Evolutionary conservation across 1,139 yeast species (phyloP).

Genomic region (Geotrichum cucujoidarum): DNA sequence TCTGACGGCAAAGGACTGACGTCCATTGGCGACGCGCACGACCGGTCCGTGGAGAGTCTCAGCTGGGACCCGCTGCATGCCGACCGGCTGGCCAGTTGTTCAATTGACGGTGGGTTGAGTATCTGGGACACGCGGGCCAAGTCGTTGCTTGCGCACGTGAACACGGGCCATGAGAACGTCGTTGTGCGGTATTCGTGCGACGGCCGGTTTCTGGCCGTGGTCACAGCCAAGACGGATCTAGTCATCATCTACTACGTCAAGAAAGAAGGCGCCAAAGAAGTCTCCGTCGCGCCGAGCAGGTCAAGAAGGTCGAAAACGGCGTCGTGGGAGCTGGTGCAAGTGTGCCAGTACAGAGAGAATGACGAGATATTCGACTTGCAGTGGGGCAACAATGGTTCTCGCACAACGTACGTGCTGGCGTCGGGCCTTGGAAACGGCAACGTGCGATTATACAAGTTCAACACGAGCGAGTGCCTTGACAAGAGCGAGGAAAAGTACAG

Average conservation of each 20-base stretch:
- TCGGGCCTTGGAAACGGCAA: slow-evolving; percentile 38
- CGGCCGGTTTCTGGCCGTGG: slow-evolving; percentile 50
- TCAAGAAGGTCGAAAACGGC: background rate
- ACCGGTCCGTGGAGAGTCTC: slow-evolving; percentile 42
- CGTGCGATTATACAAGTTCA: slow-evolving; percentile 29
- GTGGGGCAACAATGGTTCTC: slow-evolving; percentile 30
- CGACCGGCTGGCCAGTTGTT: slow-evolving; percentile 53
- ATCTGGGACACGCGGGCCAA: slow-evolving; percentile 53
- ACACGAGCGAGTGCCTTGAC: slow-evolving; percentile 14
- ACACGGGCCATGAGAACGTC: slow-evolving; percentile 36
- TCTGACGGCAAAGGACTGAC: slow-evolving; percentile 26
- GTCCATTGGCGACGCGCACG: slow-evolving; percentile 23
- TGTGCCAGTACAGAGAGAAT: slow-evolving; percentile 23
- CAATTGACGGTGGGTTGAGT: slow-evolving; percentile 48
- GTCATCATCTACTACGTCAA: slow-evolving; percentile 21
- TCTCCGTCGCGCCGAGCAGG: background rate
- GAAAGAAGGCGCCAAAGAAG: background rate
- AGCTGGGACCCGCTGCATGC: slow-evolving; percentile 59
- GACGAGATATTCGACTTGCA: slow-evolving; percentile 40
- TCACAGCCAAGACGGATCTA: slow-evolving; percentile 38
- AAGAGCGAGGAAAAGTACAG: background rate
- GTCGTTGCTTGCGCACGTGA: slow-evolving; percentile 38
- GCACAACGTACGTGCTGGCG: slow-evolving; percentile 26
- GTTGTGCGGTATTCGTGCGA: slow-evolving; percentile 47
- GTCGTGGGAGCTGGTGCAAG: slow-evolving; percentile 19